These are phyloP conservation scores for Myrica gale DNA, from an alignment of 306 rosid species.

Conservation along the genomic window DNA sequence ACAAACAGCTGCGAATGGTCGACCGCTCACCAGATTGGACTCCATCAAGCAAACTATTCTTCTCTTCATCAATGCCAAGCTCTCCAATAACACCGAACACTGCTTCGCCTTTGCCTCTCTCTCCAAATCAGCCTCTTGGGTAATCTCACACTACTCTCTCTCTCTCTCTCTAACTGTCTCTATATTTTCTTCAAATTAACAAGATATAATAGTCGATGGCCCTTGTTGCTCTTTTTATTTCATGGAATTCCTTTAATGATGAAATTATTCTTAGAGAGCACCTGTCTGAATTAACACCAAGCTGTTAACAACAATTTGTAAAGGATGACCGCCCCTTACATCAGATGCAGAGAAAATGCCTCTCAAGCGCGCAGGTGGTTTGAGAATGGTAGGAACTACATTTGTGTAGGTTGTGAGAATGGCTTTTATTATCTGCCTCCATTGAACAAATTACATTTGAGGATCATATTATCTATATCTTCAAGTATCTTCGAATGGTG, in stretches of 20 bases:
- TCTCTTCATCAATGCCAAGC: constrained; percentile 76
- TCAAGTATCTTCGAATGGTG: no score
- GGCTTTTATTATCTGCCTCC: no score
- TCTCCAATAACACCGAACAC: constrained; percentile 82
- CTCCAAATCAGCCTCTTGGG: constrained; percentile 63
- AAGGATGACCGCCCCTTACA: no score
- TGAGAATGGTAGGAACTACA: no score
- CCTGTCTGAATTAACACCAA: no score
- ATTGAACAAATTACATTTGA: no score
- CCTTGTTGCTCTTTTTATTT: neutral
- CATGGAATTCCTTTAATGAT: neutral
- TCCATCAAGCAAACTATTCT: constrained; percentile 77
- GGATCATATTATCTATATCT: no score
- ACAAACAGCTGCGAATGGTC: constrained; percentile 85
- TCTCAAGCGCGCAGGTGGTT: no score
- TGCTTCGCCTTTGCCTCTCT: constrained; percentile 72
- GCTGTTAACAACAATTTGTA: no score
- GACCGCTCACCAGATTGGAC: constrained; percentile 79
- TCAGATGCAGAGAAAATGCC: no score
- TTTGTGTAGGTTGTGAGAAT: no score
- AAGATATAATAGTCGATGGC: neutral
- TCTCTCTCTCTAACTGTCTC: neutral
- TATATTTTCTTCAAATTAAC: no score
- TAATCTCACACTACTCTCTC: constrained; percentile 11
- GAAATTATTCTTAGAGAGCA: neutral